These are phyloP conservation scores for Tillandsia fasciculata DNA, from an alignment of 176 grass and related monocot genomes.

Conservation along the genomic window DNA sequence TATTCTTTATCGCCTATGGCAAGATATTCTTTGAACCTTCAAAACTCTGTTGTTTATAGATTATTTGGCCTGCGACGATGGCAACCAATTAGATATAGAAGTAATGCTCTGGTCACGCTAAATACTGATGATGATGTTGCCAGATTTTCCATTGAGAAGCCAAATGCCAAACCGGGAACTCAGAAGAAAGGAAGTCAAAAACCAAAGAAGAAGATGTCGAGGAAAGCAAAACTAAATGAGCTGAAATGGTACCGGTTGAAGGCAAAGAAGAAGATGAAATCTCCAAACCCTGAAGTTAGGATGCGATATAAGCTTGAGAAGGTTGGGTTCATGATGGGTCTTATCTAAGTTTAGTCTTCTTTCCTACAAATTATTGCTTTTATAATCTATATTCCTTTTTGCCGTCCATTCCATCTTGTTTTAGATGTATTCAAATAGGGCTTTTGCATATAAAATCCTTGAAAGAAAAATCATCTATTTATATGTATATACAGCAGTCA, in stretches of 20 bases:
- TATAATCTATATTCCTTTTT: neutral
- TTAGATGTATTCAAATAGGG: neutral
- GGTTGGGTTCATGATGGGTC: constrained; percentile 5
- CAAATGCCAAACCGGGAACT: neutral
- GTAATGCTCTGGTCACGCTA: constrained; percentile 28
- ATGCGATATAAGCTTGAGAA: constrained; percentile 68
- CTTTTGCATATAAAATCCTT: too few relatives aligned
- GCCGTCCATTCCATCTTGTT: neutral
- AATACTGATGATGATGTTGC: constrained; percentile 32
- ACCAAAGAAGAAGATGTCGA: constrained; percentile 50
- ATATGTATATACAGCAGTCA: too few relatives aligned
- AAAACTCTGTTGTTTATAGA: neutral
- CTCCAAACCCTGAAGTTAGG: constrained; percentile 69
- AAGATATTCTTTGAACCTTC: neutral
- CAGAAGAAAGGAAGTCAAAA: neutral
- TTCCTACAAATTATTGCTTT: neutral
- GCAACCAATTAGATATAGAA: constrained; percentile 23
- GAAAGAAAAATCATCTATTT: too few relatives aligned
- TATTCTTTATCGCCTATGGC: neutral
- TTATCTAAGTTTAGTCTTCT: neutral
- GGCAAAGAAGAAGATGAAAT: constrained; percentile 79
- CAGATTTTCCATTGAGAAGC: constrained; percentile 28
- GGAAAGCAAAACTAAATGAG: constrained; percentile 66
- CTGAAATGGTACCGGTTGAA: constrained; percentile 71
- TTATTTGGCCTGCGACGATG: constrained; percentile 7